Evolutionary conservation across 495 filamentous ascomycete genomes (phyloP).

Genomic region (Niebla homalea): DNA sequence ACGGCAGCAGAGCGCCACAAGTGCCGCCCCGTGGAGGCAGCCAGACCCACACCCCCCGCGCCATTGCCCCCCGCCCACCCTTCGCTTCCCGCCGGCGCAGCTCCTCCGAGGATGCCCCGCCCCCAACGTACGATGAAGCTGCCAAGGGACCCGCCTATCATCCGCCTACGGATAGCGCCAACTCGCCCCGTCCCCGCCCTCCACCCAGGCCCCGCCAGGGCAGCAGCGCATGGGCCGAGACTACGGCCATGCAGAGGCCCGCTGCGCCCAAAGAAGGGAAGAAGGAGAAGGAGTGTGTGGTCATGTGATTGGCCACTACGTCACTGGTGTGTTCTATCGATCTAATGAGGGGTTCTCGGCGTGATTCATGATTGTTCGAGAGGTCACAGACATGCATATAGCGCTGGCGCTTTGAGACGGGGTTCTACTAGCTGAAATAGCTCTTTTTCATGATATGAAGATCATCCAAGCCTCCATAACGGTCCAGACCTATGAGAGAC

Average conservation of each 20-base stretch:
- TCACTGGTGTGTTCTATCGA: no score
- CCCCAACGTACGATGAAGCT: conserved; percentile 74
- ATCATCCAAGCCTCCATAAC: no score
- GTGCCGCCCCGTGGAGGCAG: conserved; percentile 5
- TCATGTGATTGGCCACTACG: conserved; percentile 18
- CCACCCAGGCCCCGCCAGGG: conserved; percentile 12
- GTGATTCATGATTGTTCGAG: no score
- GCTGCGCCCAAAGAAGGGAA: conserved; percentile 8
- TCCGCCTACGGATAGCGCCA: conserved; percentile 32
- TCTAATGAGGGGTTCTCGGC: no score
- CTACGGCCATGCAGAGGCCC: conserved; percentile 3
- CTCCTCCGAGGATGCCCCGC: conserved; percentile 46
- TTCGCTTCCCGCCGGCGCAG: conserved; percentile 16
- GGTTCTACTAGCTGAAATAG: no score
- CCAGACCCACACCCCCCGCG: neutral
- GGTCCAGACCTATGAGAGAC: no score
- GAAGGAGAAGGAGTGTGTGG: conserved; percentile 23
- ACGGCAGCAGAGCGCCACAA: neutral
- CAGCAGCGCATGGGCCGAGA: conserved; percentile 10
- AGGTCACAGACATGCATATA: no score
- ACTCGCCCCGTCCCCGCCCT: conserved; percentile 40
- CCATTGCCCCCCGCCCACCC: conserved; percentile 15
- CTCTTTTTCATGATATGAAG: no score
- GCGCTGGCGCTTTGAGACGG: no score
- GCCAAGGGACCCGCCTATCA: conserved; percentile 49